Percentiles rank a stretch among this genome's conserved stretches.
Evolutionary conservation across 2,329 filamentous ascomycete genomes (phyloP).

Genomic region (Alternaria sp.): DNA sequence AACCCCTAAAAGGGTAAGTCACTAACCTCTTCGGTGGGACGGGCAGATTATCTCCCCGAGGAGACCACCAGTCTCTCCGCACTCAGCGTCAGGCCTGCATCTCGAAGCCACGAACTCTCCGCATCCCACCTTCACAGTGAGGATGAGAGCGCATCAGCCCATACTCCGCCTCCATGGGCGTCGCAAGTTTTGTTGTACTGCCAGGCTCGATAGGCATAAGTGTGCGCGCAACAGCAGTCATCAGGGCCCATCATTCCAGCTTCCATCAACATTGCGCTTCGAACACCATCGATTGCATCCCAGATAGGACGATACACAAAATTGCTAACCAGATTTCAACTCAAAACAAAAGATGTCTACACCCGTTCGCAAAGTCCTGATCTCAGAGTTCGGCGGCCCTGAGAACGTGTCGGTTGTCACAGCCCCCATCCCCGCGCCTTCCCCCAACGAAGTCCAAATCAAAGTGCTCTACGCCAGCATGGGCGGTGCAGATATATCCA

Average conservation of each 20-base stretch:
- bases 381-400: constrained; percentile 53
- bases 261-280: background rate
- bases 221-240: background rate
- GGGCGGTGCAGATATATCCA: constrained; percentile 57
- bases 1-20: background rate
- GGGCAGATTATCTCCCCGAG: background rate
- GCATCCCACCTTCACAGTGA: background rate
- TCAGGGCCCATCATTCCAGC: background rate
- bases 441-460: constrained; percentile 55
- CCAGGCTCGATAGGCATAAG: background rate
- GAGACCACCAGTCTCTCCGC: background rate
- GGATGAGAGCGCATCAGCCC: background rate
- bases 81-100: background rate
- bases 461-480: constrained; percentile 58
- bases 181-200: background rate
- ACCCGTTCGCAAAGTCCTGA: constrained; percentile 54
- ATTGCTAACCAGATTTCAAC: background rate
- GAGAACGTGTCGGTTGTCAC: constrained; percentile 48
- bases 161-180: background rate
- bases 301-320: background rate
- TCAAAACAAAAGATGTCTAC: constrained; percentile 25
- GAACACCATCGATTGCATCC: background rate
- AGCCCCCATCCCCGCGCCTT: constrained; percentile 49
- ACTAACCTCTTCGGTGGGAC: background rate
- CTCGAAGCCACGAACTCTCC: background rate